These are phyloP conservation scores for Aeschynomene evenia DNA, from an alignment of 306 rosid genomes.

Conservation along the genomic window DNA sequence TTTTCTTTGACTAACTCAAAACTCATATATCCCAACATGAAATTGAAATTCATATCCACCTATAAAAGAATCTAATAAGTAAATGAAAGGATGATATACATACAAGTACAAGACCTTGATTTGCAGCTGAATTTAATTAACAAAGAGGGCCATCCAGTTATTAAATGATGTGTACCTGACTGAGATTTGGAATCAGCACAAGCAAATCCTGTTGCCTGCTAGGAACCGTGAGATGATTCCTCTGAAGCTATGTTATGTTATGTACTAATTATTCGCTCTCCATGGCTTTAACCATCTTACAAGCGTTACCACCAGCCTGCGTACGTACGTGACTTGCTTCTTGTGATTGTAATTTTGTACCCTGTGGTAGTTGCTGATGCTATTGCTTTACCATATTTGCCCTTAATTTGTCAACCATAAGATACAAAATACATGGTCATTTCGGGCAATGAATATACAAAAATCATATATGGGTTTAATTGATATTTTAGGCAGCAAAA, in stretches of 20 bases:
- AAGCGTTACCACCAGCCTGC: conserved; percentile 20
- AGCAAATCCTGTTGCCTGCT: conserved; percentile 9
- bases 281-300: conserved; percentile 29
- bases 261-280: conserved; percentile 25
- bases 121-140: not conserved
- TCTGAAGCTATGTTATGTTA: conserved; percentile 35
- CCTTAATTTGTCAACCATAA: conserved; percentile 12
- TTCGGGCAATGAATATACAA: conserved; percentile 27
- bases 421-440: conserved; percentile 25
- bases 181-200: conserved; percentile 16
- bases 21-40: not conserved
- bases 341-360: conserved; percentile 22
- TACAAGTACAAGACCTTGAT: not conserved
- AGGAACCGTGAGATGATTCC: conserved; percentile 12
- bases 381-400: conserved; percentile 17
- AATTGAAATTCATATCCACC: not conserved
- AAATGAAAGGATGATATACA: not conserved
- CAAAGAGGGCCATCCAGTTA: not conserved
- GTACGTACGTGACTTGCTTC: conserved; percentile 35
- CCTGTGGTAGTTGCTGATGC: not conserved
- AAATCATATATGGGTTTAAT: conserved; percentile 13
- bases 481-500: conserved; percentile 24
- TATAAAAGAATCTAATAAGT: not conserved
- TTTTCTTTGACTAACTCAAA: not conserved
- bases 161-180: conserved; percentile 2